Conservation (phyloP, 75 land plant genomes). For the Pinus taeda region DNA sequence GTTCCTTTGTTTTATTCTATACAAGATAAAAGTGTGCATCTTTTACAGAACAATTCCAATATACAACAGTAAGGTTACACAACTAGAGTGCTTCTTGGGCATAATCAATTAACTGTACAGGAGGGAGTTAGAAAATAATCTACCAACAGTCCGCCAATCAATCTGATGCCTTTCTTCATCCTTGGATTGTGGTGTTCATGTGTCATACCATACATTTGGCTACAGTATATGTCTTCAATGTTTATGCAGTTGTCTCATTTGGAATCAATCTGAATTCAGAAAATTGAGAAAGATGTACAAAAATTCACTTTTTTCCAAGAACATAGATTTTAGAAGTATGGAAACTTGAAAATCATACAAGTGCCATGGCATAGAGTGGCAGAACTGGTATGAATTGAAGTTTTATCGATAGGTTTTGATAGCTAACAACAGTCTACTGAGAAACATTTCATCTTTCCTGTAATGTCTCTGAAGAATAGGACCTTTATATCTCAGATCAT, state of each 20-base stretch:
- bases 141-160: background rate
- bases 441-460: too few relatives aligned
- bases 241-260: background rate
- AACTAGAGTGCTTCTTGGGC: background rate
- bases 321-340: background rate
- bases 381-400: too few relatives aligned
- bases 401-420: background rate
- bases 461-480: too few relatives aligned
- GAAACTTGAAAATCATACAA: background rate
- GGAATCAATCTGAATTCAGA: background rate
- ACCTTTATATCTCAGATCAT: too few relatives aligned
- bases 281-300: background rate
- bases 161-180: background rate
- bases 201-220: too few relatives aligned
- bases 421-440: too few relatives aligned
- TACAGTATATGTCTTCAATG: background rate
- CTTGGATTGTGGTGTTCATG: background rate
- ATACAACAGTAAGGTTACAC: background rate
- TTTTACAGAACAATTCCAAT: background rate
- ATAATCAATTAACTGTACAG: background rate
- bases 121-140: background rate
- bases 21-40: background rate
- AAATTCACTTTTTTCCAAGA: background rate
- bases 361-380: background rate
- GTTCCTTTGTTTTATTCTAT: background rate